phyloP scores from a whole-genome alignment of 2,329 filamentous ascomycete species.

The Lomentospora prolificans region DNA sequence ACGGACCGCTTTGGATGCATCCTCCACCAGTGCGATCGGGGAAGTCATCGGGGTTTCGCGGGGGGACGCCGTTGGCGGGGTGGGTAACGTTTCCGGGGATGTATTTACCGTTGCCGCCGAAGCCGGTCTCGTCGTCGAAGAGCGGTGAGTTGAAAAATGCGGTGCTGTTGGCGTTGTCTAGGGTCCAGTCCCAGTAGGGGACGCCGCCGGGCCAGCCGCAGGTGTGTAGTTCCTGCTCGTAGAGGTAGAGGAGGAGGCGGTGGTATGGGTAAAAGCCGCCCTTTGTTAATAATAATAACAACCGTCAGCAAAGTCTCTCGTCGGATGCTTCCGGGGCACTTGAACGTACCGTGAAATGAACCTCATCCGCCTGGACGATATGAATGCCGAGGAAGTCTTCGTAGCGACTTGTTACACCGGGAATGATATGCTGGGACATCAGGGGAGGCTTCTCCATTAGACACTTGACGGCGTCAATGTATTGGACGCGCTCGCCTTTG shows the following conservation, averaged over 20 bases:
- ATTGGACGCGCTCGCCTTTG: constrained; percentile 20
- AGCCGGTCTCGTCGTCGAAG: constrained; percentile 19
- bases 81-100: constrained; percentile 28
- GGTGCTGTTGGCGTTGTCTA: constrained; percentile 22
- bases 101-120: constrained; percentile 34
- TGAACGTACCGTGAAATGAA: constrained; percentile 23
- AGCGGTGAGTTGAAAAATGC: constrained; percentile 25
- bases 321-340: background rate
- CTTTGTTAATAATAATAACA: background rate
- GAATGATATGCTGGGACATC: constrained; percentile 17
- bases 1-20: constrained; percentile 40
- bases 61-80: constrained; percentile 8
- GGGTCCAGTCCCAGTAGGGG: constrained; percentile 36
- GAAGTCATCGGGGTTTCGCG: constrained; percentile 10
- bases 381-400: constrained; percentile 41
- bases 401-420: constrained; percentile 33
- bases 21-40: constrained; percentile 28
- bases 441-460: constrained; percentile 27
- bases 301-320: too few relatives aligned
- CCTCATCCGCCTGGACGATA: constrained; percentile 33
- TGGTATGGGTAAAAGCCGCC: constrained; percentile 22
- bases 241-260: constrained; percentile 20
- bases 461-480: constrained; percentile 35
- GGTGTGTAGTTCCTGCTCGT: constrained; percentile 19
- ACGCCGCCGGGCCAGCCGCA: constrained; percentile 28